Conservation (phyloP, 2,329 filamentous ascomycete species). For the Conoideocrella luteorostrata region DNA sequence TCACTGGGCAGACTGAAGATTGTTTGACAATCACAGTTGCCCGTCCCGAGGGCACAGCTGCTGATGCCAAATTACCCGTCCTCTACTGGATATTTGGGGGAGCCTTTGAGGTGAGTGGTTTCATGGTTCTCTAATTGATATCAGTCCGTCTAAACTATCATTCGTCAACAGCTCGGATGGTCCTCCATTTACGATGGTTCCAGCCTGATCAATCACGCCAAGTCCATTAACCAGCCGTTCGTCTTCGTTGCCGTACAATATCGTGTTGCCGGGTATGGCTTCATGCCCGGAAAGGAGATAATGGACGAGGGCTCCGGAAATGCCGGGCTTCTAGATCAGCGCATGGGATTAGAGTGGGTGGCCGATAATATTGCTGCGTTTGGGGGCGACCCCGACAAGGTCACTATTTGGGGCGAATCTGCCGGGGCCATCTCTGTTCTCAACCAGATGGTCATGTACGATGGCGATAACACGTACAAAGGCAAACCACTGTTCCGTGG, state of each 20-base stretch:
- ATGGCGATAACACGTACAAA: constrained; percentile 49
- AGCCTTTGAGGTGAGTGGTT: constrained; percentile 20
- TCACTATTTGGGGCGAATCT: constrained; percentile 55
- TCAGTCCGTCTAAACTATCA: neutral
- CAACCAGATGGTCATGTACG: constrained; percentile 43
- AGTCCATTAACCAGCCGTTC: constrained; percentile 28
- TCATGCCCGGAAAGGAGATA: neutral
- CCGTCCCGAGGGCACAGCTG: constrained; percentile 35
- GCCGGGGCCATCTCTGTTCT: constrained; percentile 51
- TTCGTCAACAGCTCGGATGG: neutral
- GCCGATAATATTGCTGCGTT: constrained; percentile 55
- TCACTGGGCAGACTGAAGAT: constrained; percentile 32
- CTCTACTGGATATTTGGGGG: constrained; percentile 54
- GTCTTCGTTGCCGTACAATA: constrained; percentile 1
- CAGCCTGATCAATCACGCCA: constrained; percentile 21
- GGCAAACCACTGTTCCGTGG: constrained; percentile 1
- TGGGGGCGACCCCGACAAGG: constrained; percentile 54
- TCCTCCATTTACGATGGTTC: neutral
- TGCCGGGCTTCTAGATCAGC: constrained; percentile 51
- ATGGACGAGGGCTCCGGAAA: constrained; percentile 55
- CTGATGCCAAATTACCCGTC: constrained; percentile 43
- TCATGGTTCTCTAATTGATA: neutral
- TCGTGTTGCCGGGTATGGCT: neutral
- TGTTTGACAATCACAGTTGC: constrained; percentile 44
- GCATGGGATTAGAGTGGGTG: constrained; percentile 52